These are phyloP conservation scores for Blastomyces parvus DNA, from an alignment of 2,329 filamentous ascomycete species.

Conservation along the genomic window DNA sequence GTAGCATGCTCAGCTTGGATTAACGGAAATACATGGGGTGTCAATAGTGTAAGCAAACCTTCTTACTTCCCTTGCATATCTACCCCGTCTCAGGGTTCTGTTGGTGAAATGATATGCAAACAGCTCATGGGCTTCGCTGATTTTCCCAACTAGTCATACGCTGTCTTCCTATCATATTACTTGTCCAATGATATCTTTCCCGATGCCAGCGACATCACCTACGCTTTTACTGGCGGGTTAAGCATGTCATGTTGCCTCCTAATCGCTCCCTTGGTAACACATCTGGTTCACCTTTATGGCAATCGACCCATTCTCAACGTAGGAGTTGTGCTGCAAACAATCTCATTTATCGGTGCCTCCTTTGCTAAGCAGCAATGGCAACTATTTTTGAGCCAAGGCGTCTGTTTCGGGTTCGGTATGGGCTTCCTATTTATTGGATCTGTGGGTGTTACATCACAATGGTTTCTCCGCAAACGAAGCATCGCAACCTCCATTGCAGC, in stretches of 20 bases:
- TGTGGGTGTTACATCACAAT: conserved; percentile 50
- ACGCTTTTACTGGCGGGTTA: conserved; percentile 52
- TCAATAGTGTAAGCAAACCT: conserved; percentile 49
- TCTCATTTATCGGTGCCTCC: conserved; percentile 47
- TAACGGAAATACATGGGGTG: conserved; percentile 65
- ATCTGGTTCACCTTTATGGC: conserved; percentile 44
- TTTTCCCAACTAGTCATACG: conserved; percentile 32
- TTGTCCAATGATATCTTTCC: conserved; percentile 48
- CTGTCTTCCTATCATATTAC: conserved; percentile 53
- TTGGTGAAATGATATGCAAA: neutral
- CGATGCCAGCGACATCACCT: conserved; percentile 45
- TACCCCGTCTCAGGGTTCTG: neutral
- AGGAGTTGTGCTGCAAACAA: conserved; percentile 47
- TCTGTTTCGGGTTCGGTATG: conserved; percentile 55
- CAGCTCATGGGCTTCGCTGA: conserved; percentile 1
- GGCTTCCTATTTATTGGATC: conserved; percentile 52
- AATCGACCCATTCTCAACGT: conserved; percentile 47
- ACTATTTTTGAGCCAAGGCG: conserved; percentile 50
- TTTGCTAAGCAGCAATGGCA: conserved; percentile 52
- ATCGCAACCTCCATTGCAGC: conserved; percentile 53
- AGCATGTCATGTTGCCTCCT: conserved; percentile 50
- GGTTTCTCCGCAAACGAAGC: conserved; percentile 50
- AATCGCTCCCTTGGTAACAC: conserved; percentile 48
- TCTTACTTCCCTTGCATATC: neutral
- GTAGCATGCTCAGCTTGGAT: conserved; percentile 47